These are phyloP conservation scores for Syzygium jambos DNA, from an alignment of 345 rosid species.

Conservation along the genomic window DNA sequence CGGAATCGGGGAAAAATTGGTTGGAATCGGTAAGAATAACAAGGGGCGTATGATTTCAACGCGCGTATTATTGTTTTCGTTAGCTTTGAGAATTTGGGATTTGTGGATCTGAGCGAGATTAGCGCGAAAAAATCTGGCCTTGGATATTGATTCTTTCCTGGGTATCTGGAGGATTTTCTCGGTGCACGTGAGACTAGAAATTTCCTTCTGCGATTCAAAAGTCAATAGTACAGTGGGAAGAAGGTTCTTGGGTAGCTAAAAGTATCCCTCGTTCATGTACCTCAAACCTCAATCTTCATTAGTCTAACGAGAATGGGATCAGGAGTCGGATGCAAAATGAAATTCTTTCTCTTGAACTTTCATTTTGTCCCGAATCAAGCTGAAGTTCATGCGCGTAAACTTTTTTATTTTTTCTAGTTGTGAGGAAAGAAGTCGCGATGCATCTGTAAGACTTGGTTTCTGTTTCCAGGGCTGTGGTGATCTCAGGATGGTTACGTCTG, in stretches of 20 bases:
- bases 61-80: background rate
- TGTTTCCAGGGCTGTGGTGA: constrained; percentile 1
- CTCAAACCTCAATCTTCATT: background rate
- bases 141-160: background rate
- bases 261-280: background rate
- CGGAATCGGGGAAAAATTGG: background rate
- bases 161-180: background rate
- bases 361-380: background rate
- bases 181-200: background rate
- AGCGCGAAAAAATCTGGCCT: background rate
- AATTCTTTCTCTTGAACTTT: background rate
- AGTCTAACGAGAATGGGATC: background rate
- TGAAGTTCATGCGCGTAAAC: background rate
- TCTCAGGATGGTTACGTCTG: background rate
- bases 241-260: background rate
- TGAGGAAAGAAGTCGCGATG: background rate
- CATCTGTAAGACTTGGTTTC: background rate
- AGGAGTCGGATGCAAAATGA: background rate
- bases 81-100: background rate
- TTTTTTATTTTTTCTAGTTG: background rate
- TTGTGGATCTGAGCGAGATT: background rate
- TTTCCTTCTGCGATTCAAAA: background rate
- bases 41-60: background rate
- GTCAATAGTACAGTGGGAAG: background rate
- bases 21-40: background rate